These are phyloP conservation scores for Asterionellopsis glacialis DNA, from an alignment of 108 stramenopile genomes.

Conservation along the genomic window DNA sequence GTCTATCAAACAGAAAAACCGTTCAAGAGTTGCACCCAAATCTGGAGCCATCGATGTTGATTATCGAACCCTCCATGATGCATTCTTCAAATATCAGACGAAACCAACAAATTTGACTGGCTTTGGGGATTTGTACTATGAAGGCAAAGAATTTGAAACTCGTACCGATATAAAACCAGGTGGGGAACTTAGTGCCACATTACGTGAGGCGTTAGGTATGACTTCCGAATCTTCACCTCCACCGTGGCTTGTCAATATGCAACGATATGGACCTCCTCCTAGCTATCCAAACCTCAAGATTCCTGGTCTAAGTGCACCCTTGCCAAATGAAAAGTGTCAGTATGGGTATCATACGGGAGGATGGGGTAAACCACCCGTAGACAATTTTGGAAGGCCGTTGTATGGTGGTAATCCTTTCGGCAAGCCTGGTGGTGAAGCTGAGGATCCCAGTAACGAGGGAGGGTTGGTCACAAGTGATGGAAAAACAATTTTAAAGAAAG, in stretches of 20 bases:
- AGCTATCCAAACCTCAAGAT: slow-evolving; percentile 89
- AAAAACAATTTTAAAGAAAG: slow-evolving; percentile 59
- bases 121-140: slow-evolving; percentile 96
- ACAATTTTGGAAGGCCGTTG: slow-evolving; percentile 84
- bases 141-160: slow-evolving; percentile 96
- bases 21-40: slow-evolving; percentile 87
- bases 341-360: slow-evolving; percentile 96
- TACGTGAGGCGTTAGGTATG: slow-evolving; percentile 89
- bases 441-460: slow-evolving; percentile 13
- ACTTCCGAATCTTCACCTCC: slow-evolving; percentile 78
- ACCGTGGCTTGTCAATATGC: slow-evolving; percentile 99
- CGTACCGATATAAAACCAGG: slow-evolving; percentile 58
- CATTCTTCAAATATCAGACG: slow-evolving; percentile 98
- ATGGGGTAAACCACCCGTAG: slow-evolving; percentile 99
- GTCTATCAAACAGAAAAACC: slow-evolving; percentile 86
- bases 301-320: slow-evolving; percentile 96
- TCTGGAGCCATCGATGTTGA: slow-evolving; percentile 95
- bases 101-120: slow-evolving; percentile 77
- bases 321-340: slow-evolving; percentile 82
- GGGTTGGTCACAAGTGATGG: slow-evolving; percentile 67
- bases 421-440: slow-evolving; percentile 35
- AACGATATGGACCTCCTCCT: slow-evolving; percentile 97
- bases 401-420: slow-evolving; percentile 93
- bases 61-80: slow-evolving; percentile 94
- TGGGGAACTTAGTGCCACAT: slow-evolving; percentile 51